These are phyloP conservation scores for Candida piceae DNA, from an alignment of 805 yeast species.

Conservation along the genomic window DNA sequence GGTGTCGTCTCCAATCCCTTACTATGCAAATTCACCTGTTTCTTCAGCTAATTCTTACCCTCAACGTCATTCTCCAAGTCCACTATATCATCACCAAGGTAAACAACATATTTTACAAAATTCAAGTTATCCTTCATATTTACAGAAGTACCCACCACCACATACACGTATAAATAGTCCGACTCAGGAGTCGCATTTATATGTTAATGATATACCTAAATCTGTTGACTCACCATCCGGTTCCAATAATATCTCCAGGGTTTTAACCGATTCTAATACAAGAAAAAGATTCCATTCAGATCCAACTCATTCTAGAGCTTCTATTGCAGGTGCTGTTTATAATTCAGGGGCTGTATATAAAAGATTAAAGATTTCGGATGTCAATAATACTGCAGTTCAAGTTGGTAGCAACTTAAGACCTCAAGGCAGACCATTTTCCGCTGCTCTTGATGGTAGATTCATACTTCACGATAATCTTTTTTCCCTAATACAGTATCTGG, in stretches of 20 bases:
- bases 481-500: slow-evolving; percentile 22
- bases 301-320: slow-evolving; percentile 8
- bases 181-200: no score
- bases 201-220: no score
- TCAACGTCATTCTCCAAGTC: no score
- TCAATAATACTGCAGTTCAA: slow-evolving; percentile 1
- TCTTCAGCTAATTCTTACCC: no score
- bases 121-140: neutral
- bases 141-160: neutral
- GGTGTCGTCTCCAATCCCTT: no score
- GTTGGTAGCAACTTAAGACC: slow-evolving; percentile 10
- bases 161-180: no score
- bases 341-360: slow-evolving; percentile 24
- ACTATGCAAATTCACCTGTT: no score
- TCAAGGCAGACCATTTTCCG: slow-evolving; percentile 34
- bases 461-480: slow-evolving; percentile 23
- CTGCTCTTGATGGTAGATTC: slow-evolving; percentile 25
- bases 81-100: no score
- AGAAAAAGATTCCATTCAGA: slow-evolving; percentile 7
- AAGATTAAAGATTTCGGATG: slow-evolving; percentile 15
- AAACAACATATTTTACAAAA: no score
- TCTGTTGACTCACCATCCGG: neutral
- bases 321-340: slow-evolving; percentile 24
- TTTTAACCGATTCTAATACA: neutral
- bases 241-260: neutral